Evolutionary conservation across 306 rosid genomes (phyloP), one percentile per base, ranked within the genome.

Genomic region (Ziziphus jujuba): DNA sequence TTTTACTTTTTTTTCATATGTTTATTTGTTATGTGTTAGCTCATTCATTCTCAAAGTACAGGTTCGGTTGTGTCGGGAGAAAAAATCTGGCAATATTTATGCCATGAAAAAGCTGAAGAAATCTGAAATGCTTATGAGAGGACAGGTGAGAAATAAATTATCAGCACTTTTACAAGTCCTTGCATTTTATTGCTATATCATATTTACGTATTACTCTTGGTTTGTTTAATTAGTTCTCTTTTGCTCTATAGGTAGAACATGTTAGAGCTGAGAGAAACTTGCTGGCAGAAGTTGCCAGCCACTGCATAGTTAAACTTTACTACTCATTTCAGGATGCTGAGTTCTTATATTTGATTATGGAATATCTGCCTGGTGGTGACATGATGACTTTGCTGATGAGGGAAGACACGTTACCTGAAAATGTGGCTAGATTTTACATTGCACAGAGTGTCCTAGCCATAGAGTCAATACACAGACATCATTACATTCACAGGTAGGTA

Each of bases 61-160:
- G 98, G 98, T 93, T 63, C 85, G 97, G 60, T 81, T 93, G 80
- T 93, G 98, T 69, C 97, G 96, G 72, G 98, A 93, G 89, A 93
- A 90, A 89, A 93, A 93, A 85, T 93, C 98, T 66, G 98, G 98
- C 56, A 82, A 90, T 63, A 90, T 93, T 75, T 93, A 88, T 75
- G 98, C 98, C 74, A 93, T 93, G 98, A 93, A 93, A 79, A 93
- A 93, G 86, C 77, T 93, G 86, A 90, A 90, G 87, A 93, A 93
- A 82, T 86, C 98, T 61, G 98, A 93, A 84, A 93, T 93, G 98
- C 89, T 93, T 59, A 93, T 78, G 80, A 77, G 96, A 84, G 98
- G 98, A 81, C 98, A 93, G 96, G 98, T 93, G 72, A 77, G 82
- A 78, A 55, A 34, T 48, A 36, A 71, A 66, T 31, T 28, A 56